Evolutionary conservation across 108 stramenopile genomes (phyloP).

Genomic region (Nitzschia sp.): DNA sequence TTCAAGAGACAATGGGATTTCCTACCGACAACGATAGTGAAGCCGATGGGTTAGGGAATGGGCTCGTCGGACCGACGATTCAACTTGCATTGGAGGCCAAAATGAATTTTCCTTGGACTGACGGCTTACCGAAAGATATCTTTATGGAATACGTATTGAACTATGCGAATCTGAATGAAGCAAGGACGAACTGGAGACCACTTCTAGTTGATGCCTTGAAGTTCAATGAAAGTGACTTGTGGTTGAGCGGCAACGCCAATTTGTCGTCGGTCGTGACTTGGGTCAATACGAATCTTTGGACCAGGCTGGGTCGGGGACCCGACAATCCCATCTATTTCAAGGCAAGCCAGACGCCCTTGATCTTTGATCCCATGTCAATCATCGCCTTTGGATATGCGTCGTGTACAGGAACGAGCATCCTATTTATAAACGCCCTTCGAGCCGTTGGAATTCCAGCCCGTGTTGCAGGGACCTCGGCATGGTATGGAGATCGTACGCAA

Average conservation of each 20-base stretch:
- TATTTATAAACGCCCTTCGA: constrained; percentile 70
- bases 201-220: constrained; percentile 59
- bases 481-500: constrained; percentile 64
- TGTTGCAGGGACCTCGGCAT: constrained; percentile 87
- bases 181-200: constrained; percentile 79
- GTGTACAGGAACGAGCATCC: constrained; percentile 82
- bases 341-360: constrained; percentile 75
- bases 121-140: constrained; percentile 59
- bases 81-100: constrained; percentile 67
- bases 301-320: constrained; percentile 34
- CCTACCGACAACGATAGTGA: constrained; percentile 16
- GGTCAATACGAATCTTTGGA: constrained; percentile 73
- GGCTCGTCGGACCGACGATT: constrained; percentile 66
- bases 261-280: constrained; percentile 49
- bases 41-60: constrained; percentile 70
- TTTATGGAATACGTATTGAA: constrained; percentile 81
- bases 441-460: constrained; percentile 77
- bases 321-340: constrained; percentile 62
- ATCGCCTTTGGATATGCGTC: constrained; percentile 81
- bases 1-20: constrained; percentile 66
- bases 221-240: constrained; percentile 34
- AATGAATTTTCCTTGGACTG: constrained; percentile 65
- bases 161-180: constrained; percentile 85
- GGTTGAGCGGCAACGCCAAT: constrained; percentile 22
- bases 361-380: constrained; percentile 88